Base-by-base conservation (phyloP, 2,329 filamentous ascomycete genomes). In the Fusarium sulawesiense region DNA sequence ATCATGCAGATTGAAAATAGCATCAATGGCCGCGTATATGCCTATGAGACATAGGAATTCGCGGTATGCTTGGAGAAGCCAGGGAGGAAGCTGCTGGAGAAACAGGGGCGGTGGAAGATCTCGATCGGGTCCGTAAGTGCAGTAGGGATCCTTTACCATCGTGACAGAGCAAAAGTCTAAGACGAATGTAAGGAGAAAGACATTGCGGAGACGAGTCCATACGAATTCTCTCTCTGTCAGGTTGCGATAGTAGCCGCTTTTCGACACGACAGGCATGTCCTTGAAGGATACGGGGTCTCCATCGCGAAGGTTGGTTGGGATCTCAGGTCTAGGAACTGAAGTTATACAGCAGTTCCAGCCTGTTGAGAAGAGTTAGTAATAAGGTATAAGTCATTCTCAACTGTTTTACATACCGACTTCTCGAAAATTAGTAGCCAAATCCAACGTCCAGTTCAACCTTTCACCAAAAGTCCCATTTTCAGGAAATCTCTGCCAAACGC, bases 71-170 rank as follows among this genome's bases (percentile, higher is more conserved):
- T 82, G 83, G 29, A 91, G 79, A 3, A 87, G 60, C 50, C 82
- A 66, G 0, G 81, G 78, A 9, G 85, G 83, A 5, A 87, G 72
- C 23, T 75, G 63, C 12, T 61, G 62, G 76, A 86, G 75, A 78
- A 85, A 72, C 76, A 82, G 55, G 63, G 89, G 79, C 63, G 82
- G 66, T 18, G 70, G 51, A 46, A 71, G 56, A 61, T 78, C 75
- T 56, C 82, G 80, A 6, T 80, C 76, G 3, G 81, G 80, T 1
- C 88, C 85, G 25, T 87, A 76, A 61, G 89, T 75, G 79, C 94
- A 97, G 81, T 95, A 97, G 0, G 91, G 90, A 74, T 98, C 95
- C 56, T 88, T 86, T 71, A 91, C 89, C 82, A 93, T 90, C 66
- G 89, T 67, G 3, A 89, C 85, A 74, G 92, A 92, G 55, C 93